Percentiles rank a stretch among this genome's conserved stretches.
phyloP scores from a whole-genome alignment of 2,329 filamentous ascomycete species.

The Colletotrichum sp. region DNA sequence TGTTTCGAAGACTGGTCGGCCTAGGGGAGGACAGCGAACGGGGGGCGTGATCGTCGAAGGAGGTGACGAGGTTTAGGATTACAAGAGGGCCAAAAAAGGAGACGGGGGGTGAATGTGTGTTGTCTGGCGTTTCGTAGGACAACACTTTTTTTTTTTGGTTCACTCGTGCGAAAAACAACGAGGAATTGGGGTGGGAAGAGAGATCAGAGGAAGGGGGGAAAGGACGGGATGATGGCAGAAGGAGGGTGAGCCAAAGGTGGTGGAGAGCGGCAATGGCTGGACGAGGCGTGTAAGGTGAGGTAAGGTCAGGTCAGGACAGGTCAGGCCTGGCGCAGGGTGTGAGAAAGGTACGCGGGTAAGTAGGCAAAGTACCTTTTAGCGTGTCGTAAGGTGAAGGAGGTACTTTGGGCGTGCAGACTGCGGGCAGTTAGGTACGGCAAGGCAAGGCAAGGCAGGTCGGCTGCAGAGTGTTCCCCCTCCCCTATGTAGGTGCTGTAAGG shows the following conservation, averaged over 20 bases:
- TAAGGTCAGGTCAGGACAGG: not conserved
- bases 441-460: not conserved
- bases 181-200: constrained; percentile 5
- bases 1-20: constrained; percentile 17
- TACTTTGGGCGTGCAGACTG: not conserved
- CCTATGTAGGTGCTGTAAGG: not conserved
- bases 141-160: constrained; percentile 1
- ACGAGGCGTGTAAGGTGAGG: constrained; percentile 9
- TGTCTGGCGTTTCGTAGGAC: constrained; percentile 19
- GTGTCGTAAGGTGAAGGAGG: not conserved
- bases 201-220: constrained; percentile 1
- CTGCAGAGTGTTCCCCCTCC: not conserved
- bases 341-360: not conserved
- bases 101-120: constrained; percentile 3
- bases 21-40: constrained; percentile 7
- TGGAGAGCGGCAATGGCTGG: constrained; percentile 21
- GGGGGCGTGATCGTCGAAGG: constrained; percentile 17
- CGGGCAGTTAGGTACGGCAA: not conserved
- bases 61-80: constrained; percentile 21
- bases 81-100: constrained; percentile 12
- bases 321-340: not conserved
- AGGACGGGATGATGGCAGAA: constrained; percentile 13
- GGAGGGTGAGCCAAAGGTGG: constrained; percentile 15
- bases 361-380: not conserved
- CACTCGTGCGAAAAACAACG: constrained; percentile 15